These are phyloP conservation scores for Arthrobotrys conoides DNA, from an alignment of 2,329 filamentous ascomycete species.

Conservation along the genomic window DNA sequence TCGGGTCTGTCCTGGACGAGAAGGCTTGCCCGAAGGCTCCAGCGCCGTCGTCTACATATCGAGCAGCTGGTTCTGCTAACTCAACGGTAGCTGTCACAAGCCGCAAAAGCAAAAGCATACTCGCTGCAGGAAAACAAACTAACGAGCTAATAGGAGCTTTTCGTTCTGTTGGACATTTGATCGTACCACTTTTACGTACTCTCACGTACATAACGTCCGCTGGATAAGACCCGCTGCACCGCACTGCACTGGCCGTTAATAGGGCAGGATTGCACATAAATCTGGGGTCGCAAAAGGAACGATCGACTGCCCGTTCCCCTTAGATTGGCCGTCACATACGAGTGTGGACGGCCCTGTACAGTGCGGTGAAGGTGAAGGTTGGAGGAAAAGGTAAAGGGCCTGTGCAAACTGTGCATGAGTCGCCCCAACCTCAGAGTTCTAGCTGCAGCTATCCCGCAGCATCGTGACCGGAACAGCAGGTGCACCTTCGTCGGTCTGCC, in stretches of 20 bases:
- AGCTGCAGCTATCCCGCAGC: slow-evolving; percentile 60
- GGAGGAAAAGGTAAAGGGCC: slow-evolving; percentile 35
- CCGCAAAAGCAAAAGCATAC: slow-evolving; percentile 53
- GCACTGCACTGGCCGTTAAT: slow-evolving; percentile 13
- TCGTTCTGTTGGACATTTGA: slow-evolving; percentile 54
- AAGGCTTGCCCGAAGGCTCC: slow-evolving; percentile 51
- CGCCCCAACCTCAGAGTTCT: slow-evolving; percentile 59
- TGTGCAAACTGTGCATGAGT: slow-evolving; percentile 57
- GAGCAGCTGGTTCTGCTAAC: slow-evolving; percentile 44
- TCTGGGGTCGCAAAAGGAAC: slow-evolving; percentile 60
- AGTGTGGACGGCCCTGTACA: slow-evolving; percentile 27
- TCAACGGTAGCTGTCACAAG: slow-evolving; percentile 56
- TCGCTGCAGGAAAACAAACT: slow-evolving; percentile 56
- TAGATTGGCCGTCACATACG: slow-evolving; percentile 49
- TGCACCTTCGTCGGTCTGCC: slow-evolving; percentile 60
- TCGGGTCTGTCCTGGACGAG: slow-evolving; percentile 1
- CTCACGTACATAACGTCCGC: slow-evolving; percentile 41
- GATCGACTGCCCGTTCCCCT: slow-evolving; percentile 40
- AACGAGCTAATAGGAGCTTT: slow-evolving; percentile 61
- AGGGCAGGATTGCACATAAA: slow-evolving; percentile 41
- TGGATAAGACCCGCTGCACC: slow-evolving; percentile 53
- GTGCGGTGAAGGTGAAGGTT: too few relatives aligned
- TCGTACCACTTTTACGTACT: slow-evolving; percentile 58
- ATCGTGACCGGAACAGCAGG: slow-evolving; percentile 61
- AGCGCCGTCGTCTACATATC: slow-evolving; percentile 40